Conservation (phyloP, 371 early-diverging fungal genomes). For the Zancudomyces culisetae region DNA sequence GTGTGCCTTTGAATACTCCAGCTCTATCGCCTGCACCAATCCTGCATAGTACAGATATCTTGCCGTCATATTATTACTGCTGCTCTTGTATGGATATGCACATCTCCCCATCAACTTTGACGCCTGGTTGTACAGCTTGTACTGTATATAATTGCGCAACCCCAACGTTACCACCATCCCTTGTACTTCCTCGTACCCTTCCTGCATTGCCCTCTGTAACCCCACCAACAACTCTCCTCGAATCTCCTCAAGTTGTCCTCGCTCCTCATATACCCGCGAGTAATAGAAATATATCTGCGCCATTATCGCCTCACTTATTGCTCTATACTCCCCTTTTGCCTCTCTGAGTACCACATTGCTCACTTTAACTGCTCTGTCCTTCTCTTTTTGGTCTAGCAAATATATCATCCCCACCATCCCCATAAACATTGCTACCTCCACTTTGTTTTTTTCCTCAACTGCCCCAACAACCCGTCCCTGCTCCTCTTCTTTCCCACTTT, state of each 20-base stretch:
- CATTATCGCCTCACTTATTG: conserved; percentile 74
- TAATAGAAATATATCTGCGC: conserved; percentile 85
- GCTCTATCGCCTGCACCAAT: conserved; percentile 85
- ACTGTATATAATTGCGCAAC: conserved; percentile 73
- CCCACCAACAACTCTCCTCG: conserved; percentile 51
- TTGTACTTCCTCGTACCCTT: conserved; percentile 10
- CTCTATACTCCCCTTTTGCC: conserved; percentile 50
- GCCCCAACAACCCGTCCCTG: neutral
- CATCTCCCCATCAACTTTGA: conserved; percentile 85
- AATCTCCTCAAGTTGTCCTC: conserved; percentile 45
- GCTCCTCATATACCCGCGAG: conserved; percentile 67
- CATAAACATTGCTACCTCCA: conserved; percentile 68
- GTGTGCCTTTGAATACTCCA: conserved; percentile 85
- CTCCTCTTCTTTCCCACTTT: conserved; percentile 27
- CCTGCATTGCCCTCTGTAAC: conserved; percentile 74
- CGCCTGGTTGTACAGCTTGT: conserved; percentile 88
- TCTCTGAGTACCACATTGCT: conserved; percentile 39
- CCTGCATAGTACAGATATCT: conserved; percentile 86
- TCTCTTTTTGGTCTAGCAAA: conserved; percentile 56
- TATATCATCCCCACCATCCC: conserved; percentile 56
- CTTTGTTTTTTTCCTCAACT: neutral
- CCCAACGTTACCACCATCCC: conserved; percentile 80
- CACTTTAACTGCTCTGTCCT: conserved; percentile 47
- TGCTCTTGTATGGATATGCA: conserved; percentile 74
- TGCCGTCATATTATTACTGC: conserved; percentile 81